Percentiles rank a stretch among this genome's conserved stretches.
Evolutionary conservation across 2,329 filamentous ascomycete species (phyloP).

Genomic region (Didymella lethalis): DNA sequence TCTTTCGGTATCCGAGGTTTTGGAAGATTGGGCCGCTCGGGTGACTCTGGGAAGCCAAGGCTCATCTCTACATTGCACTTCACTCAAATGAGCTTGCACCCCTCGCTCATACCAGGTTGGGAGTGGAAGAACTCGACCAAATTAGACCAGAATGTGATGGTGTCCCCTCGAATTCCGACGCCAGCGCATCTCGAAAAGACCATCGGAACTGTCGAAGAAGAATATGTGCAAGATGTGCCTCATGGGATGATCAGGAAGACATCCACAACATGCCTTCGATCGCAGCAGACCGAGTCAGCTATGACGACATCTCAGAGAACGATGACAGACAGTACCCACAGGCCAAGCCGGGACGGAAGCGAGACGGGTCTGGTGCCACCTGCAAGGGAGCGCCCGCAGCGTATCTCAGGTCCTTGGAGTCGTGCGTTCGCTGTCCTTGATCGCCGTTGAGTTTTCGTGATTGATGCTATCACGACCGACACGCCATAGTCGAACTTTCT

Average conservation of each 20-base stretch:
- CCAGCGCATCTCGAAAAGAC: background rate
- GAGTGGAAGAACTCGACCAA: background rate
- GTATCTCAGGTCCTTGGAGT: constrained; percentile 25
- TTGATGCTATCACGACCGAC: background rate
- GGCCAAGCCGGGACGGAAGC: constrained; percentile 15
- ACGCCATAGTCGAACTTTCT: background rate
- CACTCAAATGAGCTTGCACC: constrained; percentile 6
- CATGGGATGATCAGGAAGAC: constrained; percentile 5
- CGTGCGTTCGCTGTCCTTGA: constrained; percentile 22
- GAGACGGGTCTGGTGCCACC: constrained; percentile 17
- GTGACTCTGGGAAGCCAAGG: constrained; percentile 3
- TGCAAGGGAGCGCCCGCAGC: constrained; percentile 9
- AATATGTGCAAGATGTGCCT: constrained; percentile 1
- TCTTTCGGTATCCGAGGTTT: background rate
- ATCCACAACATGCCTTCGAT: background rate
- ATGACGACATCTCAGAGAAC: constrained; percentile 8
- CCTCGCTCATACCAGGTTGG: background rate
- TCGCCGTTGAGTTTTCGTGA: background rate
- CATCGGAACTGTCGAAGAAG: background rate
- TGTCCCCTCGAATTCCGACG: background rate
- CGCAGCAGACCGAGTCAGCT: background rate
- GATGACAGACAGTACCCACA: constrained; percentile 3
- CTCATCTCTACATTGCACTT: constrained; percentile 18
- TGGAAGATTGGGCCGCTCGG: background rate
- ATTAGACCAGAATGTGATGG: background rate